A percentile compares a stretch with the other conserved stretches of the same genome.
Evolutionary conservation across 1,139 yeast species (phyloP).

Genomic region (Suhomyces bolitotheri): DNA sequence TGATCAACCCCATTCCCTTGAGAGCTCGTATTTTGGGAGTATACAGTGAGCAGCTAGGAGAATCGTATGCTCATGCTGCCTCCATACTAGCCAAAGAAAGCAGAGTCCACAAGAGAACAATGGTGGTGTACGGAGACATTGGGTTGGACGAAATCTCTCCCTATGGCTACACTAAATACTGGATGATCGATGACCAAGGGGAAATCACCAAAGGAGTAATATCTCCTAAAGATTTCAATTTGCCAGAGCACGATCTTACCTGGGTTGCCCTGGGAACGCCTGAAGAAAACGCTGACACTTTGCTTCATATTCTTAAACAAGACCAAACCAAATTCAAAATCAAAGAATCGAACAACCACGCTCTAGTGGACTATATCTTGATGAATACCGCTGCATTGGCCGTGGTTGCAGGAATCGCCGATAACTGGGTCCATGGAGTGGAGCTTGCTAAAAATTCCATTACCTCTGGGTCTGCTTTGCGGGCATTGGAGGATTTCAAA

Average conservation of each 20-base stretch:
- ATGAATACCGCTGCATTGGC: constrained; percentile 87
- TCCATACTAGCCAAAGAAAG: constrained; percentile 49
- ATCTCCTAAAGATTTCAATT: constrained; percentile 73
- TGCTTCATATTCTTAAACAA: constrained; percentile 58
- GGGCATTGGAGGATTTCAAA: constrained; percentile 59
- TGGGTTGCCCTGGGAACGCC: constrained; percentile 86
- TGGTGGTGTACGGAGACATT: constrained; percentile 89
- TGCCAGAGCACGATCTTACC: constrained; percentile 68
- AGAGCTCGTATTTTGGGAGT: constrained; percentile 87
- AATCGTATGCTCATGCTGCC: constrained; percentile 81
- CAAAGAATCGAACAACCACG: constrained; percentile 38
- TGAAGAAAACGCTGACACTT: constrained; percentile 68
- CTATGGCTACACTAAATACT: constrained; percentile 73
- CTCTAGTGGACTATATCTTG: constrained; percentile 82
- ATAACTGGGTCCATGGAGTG: constrained; percentile 76
- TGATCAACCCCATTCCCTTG: constrained; percentile 86
- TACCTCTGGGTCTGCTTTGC: constrained; percentile 61
- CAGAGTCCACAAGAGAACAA: constrained; percentile 53
- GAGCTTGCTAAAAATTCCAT: constrained; percentile 70
- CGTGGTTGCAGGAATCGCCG: constrained; percentile 68
- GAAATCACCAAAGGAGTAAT: constrained; percentile 36
- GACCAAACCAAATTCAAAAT: constrained; percentile 45
- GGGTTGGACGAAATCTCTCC: constrained; percentile 95
- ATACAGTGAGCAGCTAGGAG: constrained; percentile 74
- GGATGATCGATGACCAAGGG: constrained; percentile 62